Base-by-base conservation (phyloP, 352 stramenopile genomes). In the Blastocystis sp. region DNA sequence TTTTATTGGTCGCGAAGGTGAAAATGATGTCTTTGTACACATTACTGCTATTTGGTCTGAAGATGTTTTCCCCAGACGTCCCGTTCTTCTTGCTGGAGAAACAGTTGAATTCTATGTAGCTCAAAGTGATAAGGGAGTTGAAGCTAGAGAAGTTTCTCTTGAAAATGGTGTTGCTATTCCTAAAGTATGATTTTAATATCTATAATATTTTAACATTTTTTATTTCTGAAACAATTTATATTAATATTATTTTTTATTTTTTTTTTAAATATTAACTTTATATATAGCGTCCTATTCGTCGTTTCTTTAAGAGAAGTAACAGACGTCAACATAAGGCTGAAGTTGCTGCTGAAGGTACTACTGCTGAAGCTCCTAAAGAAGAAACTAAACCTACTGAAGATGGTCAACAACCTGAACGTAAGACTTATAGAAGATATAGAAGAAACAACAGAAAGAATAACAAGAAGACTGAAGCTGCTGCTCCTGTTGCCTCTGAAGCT, bases 21-120 rank as follows among this genome's bases (percentile, higher is more conserved):
- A 39, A 16, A 19, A 40, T 3, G 52, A 62, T 30, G 48, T 54
- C 30, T 62, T 62, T 62, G 52, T 62, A 27, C 52, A 62, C 52
- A 48, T 28, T 30, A 62, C 52, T 32, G 39, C 48, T 28, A 31
- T 62, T 7, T 62, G 54, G 10, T 62, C 52, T 10, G 34, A 52
- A 28, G 52, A 62, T 41, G 13, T 21, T 6, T 62, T 62, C 52
- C 52, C 52, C 6, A 30, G 27, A 2, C 36, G 11, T n/a, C 52
- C 52, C 4, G 30, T 62, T 35, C 36, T 62, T 11, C 23, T 24
- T 13, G 54, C 40, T 19, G 21, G 31, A 11, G 52, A 62, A 16
- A 28, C 35, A 5, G 37, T 62, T 9, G 52, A 62, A 30, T 62
- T 62, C 19, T 16, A 21, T 0, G 35, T 48, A 2, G n/a, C 21